Base-by-base conservation (phyloP, 2,329 filamentous ascomycete genomes). In the Colletotrichum tropicale region DNA sequence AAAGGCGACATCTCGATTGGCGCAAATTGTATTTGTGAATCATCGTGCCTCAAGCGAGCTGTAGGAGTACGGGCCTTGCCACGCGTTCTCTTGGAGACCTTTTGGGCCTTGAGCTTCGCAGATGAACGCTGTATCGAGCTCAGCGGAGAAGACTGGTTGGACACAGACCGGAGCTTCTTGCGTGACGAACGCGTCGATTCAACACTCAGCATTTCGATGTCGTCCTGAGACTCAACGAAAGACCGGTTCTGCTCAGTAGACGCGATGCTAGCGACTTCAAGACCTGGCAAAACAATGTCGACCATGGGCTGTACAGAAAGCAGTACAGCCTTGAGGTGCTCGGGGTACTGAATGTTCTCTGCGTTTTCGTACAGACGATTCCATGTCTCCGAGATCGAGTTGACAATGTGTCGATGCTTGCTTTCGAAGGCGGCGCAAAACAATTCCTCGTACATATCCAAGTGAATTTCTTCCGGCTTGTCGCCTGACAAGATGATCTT, bases 1-100 rank as follows among this genome's bases (percentile, higher is more conserved):
- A 85, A 85, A 0, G 88, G 87, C 0, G 93, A 91, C 15, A 92
- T 91, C 34, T 91, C 89, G 62, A 96, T 93, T 0, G 91, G 86
- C 4, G 93, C 91, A 80, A 97, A 97, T 58, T 94, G 89, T 30
- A 98, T 89, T 80, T 98, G 95, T 1, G 95, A 98, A 83, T 98
- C 91, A 77, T 98, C 91, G 79, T 98, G 95, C 38, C 94, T 91
- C 32, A 93, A 87, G 75, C 90, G 91, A 21, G 89, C 87, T 62
- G 89, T 91, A 15, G 38, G 69, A 61, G 75, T 56, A 30, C 65
- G 71, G 16, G 36, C 8, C 56, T 61, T 70, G 9, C 32, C 61
- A 28, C 75, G 76, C 18, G 68, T 70, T 21, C 34, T 75, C 61
- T 55, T 75, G 10, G 82, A 81, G 6, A 80, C 80, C n/a, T 69